phyloP scores from a whole-genome alignment of 1,284 basidiomycete genomes.

The Fomitopsis schrenkii region DNA sequence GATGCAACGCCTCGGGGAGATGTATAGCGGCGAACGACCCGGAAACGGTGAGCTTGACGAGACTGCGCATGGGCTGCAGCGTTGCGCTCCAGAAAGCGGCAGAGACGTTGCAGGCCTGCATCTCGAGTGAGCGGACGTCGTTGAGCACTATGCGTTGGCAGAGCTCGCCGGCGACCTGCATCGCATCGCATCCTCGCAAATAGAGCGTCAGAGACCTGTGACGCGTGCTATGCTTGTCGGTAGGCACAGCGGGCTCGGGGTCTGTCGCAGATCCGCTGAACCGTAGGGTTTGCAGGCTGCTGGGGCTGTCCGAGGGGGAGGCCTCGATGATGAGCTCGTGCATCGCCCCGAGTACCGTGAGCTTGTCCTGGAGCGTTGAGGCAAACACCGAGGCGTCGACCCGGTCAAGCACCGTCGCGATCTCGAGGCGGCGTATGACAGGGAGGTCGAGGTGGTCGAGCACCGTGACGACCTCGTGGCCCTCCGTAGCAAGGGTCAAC shows the following conservation, averaged over 20 bases:
- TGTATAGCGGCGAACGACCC: too few relatives aligned
- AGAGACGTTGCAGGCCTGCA: too few relatives aligned
- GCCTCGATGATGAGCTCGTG: background rate
- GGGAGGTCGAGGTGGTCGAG: background rate
- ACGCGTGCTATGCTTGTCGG: too few relatives aligned
- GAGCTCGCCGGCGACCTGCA: too few relatives aligned
- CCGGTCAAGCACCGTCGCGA: background rate
- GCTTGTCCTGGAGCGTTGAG: background rate
- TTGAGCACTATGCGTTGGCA: too few relatives aligned
- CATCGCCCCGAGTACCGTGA: background rate
- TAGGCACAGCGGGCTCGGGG: background rate
- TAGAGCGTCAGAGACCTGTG: too few relatives aligned
- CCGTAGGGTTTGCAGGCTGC: background rate
- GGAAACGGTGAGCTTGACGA: too few relatives aligned
- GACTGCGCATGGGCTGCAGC: too few relatives aligned
- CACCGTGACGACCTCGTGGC: background rate
- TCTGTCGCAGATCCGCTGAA: background rate
- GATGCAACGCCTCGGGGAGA: too few relatives aligned
- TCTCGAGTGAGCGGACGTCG: too few relatives aligned
- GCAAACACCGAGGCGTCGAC: background rate
- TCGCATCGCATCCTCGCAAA: too few relatives aligned
- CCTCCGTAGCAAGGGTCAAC: background rate
- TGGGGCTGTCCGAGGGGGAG: background rate
- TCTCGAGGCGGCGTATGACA: background rate
- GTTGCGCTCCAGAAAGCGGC: too few relatives aligned